Base-by-base conservation (phyloP, 345 rosid genomes). In the Salix viminalis region DNA sequence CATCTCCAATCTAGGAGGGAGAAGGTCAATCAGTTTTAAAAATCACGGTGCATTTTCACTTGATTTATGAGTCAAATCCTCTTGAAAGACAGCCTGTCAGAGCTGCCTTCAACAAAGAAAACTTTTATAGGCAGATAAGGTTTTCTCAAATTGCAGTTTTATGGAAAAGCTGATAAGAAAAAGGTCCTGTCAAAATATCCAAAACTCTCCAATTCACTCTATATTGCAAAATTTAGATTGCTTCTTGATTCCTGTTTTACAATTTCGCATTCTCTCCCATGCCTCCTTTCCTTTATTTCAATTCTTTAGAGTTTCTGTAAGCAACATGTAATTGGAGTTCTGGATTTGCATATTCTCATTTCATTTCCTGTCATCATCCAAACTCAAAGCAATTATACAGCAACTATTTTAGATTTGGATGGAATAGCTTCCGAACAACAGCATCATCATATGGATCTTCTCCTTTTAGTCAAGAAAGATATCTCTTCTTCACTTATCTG, bases 401-500 rank as follows among this genome's bases (percentile, higher is more conserved):
- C 26, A 66, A 21, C 21, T 36, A 16, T 34, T 89, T 93, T 74
- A 91, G 91, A 80, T 89, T 88, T 9, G 89, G 89, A 84, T 93
- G 99, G 80, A 84, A 91, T 18, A 93, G 67, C 78, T 91, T 93
- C 7, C 88, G 87, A 16, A 91, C 93, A 41, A 91, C 97, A 77
- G 85, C 82, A 41, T 93, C 98, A 79, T 95, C 94, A 32, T 90
- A 91, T 5, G 99, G 98, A 86, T 95, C 97, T 87, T 93, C 92
- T 79, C 98, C 99, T 77, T 77, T 87, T 74, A 14, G 96, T 93
- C 76, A 95, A 86, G 85, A 95, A 95, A 11, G 87, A 76, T 54
- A 96, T 86, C 81, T 96, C 99, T 79, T 91, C 98, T 91, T 96
- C 97, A 74, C 96, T 93, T 79, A 89, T 75, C 99, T 95, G 89